phyloP scores from a whole-genome alignment of 2,329 filamentous ascomycete species.

The Alternaria longipes region DNA sequence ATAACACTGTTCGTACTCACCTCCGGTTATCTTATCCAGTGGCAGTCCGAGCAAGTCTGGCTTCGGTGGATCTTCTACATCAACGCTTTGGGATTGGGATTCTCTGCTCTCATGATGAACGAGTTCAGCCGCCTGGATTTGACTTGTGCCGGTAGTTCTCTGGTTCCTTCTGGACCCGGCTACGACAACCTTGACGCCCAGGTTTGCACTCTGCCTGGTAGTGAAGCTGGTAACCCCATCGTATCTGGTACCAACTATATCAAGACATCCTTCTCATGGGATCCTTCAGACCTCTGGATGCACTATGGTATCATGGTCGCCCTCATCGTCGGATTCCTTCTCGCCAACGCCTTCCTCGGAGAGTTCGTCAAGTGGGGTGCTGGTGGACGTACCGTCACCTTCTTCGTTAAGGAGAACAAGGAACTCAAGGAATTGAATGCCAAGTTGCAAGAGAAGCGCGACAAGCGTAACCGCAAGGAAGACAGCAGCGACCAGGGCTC shows the following conservation, averaged over 20 bases:
- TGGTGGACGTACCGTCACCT: slow-evolving; percentile 81
- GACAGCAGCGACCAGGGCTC: slow-evolving; percentile 53
- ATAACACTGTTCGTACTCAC: slow-evolving; percentile 86
- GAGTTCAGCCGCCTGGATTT: slow-evolving; percentile 78
- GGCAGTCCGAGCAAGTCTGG: slow-evolving; percentile 78
- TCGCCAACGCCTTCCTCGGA: slow-evolving; percentile 76
- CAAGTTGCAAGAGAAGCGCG: slow-evolving; percentile 67
- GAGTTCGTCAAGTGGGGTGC: slow-evolving; percentile 81
- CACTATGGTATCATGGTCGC: slow-evolving; percentile 71
- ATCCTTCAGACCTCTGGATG: slow-evolving; percentile 75
- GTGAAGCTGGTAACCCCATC: slow-evolving; percentile 68
- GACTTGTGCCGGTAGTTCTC: slow-evolving; percentile 71
- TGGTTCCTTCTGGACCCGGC: slow-evolving; percentile 75
- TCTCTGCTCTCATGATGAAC: slow-evolving; percentile 84
- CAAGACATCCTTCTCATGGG: slow-evolving; percentile 72
- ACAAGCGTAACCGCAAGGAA: slow-evolving; percentile 60
- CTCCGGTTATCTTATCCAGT: slow-evolving; percentile 85
- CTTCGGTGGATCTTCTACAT: slow-evolving; percentile 85
- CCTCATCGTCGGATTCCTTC: slow-evolving; percentile 78
- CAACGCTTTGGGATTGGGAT: slow-evolving; percentile 79
- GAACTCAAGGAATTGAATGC: slow-evolving; percentile 73
- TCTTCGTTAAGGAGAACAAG: slow-evolving; percentile 75
- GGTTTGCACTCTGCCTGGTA: slow-evolving; percentile 82
- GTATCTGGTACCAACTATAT: slow-evolving; percentile 77
- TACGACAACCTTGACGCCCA: slow-evolving; percentile 78